Evolutionary conservation across 1,284 basidiomycete genomes (phyloP).

Genomic region (Caloboletus inedulis): DNA sequence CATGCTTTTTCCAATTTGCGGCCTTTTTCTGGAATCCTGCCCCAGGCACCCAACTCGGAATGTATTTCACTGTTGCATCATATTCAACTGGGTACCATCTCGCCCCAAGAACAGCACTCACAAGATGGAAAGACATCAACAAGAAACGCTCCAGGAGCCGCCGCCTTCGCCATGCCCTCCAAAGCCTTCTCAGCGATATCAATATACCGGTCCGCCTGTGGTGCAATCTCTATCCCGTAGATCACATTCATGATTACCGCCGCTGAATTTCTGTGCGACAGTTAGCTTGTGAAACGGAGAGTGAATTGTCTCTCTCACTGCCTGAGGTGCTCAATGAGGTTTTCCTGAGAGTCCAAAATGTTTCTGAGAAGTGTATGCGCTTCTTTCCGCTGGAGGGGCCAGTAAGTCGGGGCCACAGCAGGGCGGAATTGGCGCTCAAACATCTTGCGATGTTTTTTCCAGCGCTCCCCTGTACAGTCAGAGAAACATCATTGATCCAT

Average conservation of each 20-base stretch:
- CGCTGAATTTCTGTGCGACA: constrained; percentile 36
- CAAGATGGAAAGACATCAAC: constrained; percentile 36
- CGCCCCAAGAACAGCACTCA: constrained; percentile 10
- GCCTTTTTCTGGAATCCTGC: constrained; percentile 34
- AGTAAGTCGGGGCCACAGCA: constrained; percentile 35
- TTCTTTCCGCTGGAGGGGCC: constrained; percentile 40
- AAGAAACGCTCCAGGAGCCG: constrained; percentile 37
- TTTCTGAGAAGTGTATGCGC: constrained; percentile 39
- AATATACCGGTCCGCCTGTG: constrained; percentile 36
- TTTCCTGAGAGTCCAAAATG: constrained; percentile 37
- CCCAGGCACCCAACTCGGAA: constrained; percentile 33
- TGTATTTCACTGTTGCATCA: constrained; percentile 27
- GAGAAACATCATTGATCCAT: not conserved
- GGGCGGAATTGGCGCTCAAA: constrained; percentile 47
- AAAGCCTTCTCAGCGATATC: constrained; percentile 37
- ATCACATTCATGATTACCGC: constrained; percentile 40
- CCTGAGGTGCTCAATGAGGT: constrained; percentile 42
- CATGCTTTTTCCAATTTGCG: constrained; percentile 28
- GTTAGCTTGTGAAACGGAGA: constrained; percentile 1
- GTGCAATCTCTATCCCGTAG: constrained; percentile 36
- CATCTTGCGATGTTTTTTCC: constrained; percentile 48
- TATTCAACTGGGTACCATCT: constrained; percentile 1
- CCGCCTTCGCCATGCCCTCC: constrained; percentile 37
- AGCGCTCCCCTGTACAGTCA: constrained; percentile 37
- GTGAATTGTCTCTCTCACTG: constrained; percentile 33